Conservation (phyloP, 2,329 filamentous ascomycete species). For the Akanthomyces muscarius region DNA sequence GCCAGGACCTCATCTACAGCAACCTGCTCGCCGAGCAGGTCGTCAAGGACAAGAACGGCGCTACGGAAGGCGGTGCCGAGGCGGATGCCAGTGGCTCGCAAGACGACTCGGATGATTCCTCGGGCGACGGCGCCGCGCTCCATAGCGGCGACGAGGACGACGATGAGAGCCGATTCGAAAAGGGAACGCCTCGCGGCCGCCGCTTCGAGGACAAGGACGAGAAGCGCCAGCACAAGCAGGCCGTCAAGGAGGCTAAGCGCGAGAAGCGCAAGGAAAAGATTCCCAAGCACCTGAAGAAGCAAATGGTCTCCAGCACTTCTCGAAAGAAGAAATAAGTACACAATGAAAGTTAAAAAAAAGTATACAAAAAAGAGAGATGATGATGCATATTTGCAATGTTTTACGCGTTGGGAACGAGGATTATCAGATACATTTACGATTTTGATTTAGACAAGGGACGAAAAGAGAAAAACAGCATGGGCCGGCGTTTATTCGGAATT, state of each 20-base stretch:
- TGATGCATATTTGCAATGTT: conserved; percentile 10
- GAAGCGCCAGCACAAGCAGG: conserved; percentile 77
- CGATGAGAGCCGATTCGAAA: conserved; percentile 56
- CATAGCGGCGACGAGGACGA: conserved; percentile 41
- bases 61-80: conserved; percentile 33
- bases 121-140: conserved; percentile 44
- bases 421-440: background rate
- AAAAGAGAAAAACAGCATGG: background rate
- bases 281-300: conserved; percentile 94
- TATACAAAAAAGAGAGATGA: conserved; percentile 15
- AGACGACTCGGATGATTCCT: conserved; percentile 37
- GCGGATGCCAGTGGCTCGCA: conserved; percentile 32
- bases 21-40: conserved; percentile 74
- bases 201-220: conserved; percentile 87
- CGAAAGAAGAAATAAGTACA: conserved; percentile 55
- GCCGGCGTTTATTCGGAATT: conserved; percentile 15
- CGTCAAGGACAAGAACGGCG: conserved; percentile 34
- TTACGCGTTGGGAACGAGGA: conserved; percentile 6
- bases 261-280: conserved; percentile 94
- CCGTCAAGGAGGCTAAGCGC: conserved; percentile 91
- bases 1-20: conserved; percentile 76
- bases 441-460: background rate
- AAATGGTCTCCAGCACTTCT: conserved; percentile 61
- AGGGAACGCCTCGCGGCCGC: conserved; percentile 71
- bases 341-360: conserved; percentile 23